Conservation (phyloP, 805 yeast species). For the Cyberlindnera meyerae region DNA sequence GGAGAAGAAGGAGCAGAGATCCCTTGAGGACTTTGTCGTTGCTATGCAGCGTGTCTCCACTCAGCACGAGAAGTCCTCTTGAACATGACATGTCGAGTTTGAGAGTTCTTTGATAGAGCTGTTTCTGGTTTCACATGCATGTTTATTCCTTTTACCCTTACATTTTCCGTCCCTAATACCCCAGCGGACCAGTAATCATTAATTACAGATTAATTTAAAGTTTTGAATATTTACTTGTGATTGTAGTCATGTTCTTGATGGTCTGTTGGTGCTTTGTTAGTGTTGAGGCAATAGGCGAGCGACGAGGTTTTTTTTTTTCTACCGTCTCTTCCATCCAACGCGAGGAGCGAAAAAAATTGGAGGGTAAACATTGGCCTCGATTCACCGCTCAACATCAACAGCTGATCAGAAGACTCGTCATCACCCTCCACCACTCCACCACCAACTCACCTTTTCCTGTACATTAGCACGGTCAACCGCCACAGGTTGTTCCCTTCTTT, state of each 20-base stretch:
- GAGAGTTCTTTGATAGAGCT: slow-evolving; percentile 14
- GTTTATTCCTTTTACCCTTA: slow-evolving; percentile 5
- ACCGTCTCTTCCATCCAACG: too few species aligned
- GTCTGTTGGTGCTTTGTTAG: too few species aligned
- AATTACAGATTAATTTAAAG: slow-evolving; percentile 1
- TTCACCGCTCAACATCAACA: slow-evolving; percentile 2
- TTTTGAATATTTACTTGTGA: background rate
- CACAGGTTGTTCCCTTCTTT: too few species aligned
- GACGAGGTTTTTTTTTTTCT: too few species aligned
- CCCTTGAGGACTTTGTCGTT: slow-evolving; percentile 77
- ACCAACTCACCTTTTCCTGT: slow-evolving; percentile 1
- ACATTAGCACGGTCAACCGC: slow-evolving; percentile 1
- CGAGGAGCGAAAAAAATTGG: too few species aligned
- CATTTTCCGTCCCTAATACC: background rate
- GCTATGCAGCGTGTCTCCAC: slow-evolving; percentile 88
- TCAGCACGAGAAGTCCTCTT: slow-evolving; percentile 79
- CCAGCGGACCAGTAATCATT: slow-evolving; percentile 3
- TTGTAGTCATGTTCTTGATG: too few species aligned
- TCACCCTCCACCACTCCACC: background rate
- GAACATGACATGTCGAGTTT: too few species aligned
- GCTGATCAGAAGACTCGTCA: background rate
- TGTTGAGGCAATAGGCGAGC: too few species aligned
- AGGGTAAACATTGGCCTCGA: too few species aligned
- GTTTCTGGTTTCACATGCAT: slow-evolving; percentile 9
- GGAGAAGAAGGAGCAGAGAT: slow-evolving; percentile 55